A percentile compares a stretch with the other conserved stretches of the same genome.
phyloP scores from a whole-genome alignment of 139 green algal species.

The Coelastrella sp. region DNA sequence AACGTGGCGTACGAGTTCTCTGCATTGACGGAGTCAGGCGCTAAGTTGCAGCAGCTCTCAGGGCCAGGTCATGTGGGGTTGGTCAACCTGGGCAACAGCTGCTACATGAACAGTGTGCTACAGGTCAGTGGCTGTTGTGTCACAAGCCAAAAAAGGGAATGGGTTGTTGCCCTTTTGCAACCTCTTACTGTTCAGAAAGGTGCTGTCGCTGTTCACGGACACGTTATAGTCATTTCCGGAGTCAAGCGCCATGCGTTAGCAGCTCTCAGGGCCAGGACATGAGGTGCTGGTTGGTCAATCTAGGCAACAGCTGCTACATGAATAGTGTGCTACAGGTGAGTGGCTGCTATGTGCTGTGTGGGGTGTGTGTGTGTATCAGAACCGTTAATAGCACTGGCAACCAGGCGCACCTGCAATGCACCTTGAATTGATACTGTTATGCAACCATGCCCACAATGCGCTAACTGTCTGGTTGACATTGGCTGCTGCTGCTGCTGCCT shows the following conservation, averaged over 20 bases:
- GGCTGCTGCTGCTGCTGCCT: constrained; percentile 76
- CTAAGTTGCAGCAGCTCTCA: constrained; percentile 74
- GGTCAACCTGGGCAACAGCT: constrained; percentile 98
- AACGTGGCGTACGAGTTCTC: constrained; percentile 87
- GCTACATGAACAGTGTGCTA: constrained; percentile 96
- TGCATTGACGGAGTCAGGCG: constrained; percentile 92
- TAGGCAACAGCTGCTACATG: constrained; percentile 99
- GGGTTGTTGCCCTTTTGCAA: no score
- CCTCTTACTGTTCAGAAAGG: no score
- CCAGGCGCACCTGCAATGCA: no score
- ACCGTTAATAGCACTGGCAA: no score
- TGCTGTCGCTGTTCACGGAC: no score
- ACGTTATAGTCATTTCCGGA: constrained; percentile 94
- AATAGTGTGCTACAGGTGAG: constrained; percentile 89
- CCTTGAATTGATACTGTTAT: no score
- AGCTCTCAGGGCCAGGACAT: constrained; percentile 81
- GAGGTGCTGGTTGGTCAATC: constrained; percentile 96
- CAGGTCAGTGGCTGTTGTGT: constrained; percentile 62
- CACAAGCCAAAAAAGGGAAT: no score
- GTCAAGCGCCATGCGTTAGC: constrained; percentile 75
- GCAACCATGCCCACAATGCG: no score
- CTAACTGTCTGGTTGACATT: neutral
- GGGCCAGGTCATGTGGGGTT: constrained; percentile 91
- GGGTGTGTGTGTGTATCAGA: no score
- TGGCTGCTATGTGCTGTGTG: no score